These are phyloP conservation scores for Actinidia polygama DNA, from an alignment of 179 eudicot genomes.

Conservation along the genomic window DNA sequence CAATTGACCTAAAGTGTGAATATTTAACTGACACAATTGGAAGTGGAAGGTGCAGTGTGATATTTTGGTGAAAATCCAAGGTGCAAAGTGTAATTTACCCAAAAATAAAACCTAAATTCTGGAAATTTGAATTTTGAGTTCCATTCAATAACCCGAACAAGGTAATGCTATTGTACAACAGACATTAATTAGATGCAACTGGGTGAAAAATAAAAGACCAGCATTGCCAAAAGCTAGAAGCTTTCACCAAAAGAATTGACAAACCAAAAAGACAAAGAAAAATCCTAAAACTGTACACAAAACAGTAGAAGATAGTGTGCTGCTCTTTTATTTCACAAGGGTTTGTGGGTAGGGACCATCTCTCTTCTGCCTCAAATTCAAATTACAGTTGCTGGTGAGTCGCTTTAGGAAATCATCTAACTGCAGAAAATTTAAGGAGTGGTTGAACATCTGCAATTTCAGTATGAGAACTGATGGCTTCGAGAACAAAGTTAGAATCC, in stretches of 20 bases:
- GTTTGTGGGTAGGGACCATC: slow-evolving; percentile 1
- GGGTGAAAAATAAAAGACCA: neutral
- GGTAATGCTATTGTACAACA: neutral
- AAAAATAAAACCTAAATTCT: too few species aligned
- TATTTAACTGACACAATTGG: too few species aligned
- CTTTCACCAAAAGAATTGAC: neutral
- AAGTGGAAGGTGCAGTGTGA: too few species aligned
- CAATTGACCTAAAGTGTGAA: too few species aligned
- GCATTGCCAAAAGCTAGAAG: neutral
- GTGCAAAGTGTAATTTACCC: too few species aligned
- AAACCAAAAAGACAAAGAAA: too few species aligned
- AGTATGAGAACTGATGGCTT: neutral
- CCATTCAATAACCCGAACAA: too few species aligned
- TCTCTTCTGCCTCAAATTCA: slow-evolving; percentile 15
- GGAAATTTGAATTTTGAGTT: too few species aligned
- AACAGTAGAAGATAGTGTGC: slow-evolving; percentile 10
- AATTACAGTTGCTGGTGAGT: slow-evolving; percentile 16
- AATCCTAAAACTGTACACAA: slow-evolving; percentile 10
- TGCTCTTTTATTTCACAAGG: slow-evolving; percentile 16
- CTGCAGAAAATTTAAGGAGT: slow-evolving; percentile 11
- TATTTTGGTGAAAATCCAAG: too few species aligned
- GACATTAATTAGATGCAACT: neutral
- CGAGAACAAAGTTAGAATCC: neutral
- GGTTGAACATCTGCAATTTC: neutral
- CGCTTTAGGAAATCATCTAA: neutral